These are phyloP conservation scores for Elsinoe fawcettii DNA, from an alignment of 2,329 filamentous ascomycete species.

Conservation along the genomic window DNA sequence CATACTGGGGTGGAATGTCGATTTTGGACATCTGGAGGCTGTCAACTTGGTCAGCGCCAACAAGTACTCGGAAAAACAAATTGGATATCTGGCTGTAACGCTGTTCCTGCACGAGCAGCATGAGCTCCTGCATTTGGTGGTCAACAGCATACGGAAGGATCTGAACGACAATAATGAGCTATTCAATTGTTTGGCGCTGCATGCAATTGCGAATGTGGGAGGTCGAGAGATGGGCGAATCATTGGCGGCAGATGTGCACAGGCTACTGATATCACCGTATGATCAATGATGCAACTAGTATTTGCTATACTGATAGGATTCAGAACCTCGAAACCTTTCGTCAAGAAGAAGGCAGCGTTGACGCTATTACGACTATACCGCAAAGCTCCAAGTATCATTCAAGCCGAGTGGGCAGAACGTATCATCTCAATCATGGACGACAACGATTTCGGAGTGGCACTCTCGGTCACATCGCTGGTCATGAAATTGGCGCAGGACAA, in stretches of 20 bases:
- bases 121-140: slow-evolving; percentile 88
- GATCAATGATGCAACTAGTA: slow-evolving; percentile 34
- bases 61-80: slow-evolving; percentile 99
- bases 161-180: slow-evolving; percentile 90
- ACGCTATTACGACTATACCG: slow-evolving; percentile 89
- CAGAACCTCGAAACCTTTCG: slow-evolving; percentile 84
- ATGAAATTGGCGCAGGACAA: slow-evolving; percentile 93
- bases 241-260: slow-evolving; percentile 81
- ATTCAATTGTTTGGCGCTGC: slow-evolving; percentile 91
- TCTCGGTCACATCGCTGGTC: slow-evolving; percentile 91
- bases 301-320: slow-evolving; percentile 8
- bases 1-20: slow-evolving; percentile 97
- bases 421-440: slow-evolving; percentile 99
- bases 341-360: slow-evolving; percentile 97
- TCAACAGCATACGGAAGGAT: slow-evolving; percentile 98
- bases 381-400: slow-evolving; percentile 87
- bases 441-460: slow-evolving; percentile 80
- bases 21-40: slow-evolving; percentile 96
- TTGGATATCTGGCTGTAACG: slow-evolving; percentile 95
- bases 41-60: slow-evolving; percentile 94
- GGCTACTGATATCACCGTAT: slow-evolving; percentile 87
- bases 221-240: slow-evolving; percentile 96
- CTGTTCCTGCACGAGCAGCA: slow-evolving; percentile 96
- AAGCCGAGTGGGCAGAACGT: slow-evolving; percentile 93
- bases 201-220: slow-evolving; percentile 96